Evolutionary conservation across 2,329 filamentous ascomycete genomes (phyloP), one percentile per base, ranked within the genome.

Genomic region (Coniochaeta ligniaria): DNA sequence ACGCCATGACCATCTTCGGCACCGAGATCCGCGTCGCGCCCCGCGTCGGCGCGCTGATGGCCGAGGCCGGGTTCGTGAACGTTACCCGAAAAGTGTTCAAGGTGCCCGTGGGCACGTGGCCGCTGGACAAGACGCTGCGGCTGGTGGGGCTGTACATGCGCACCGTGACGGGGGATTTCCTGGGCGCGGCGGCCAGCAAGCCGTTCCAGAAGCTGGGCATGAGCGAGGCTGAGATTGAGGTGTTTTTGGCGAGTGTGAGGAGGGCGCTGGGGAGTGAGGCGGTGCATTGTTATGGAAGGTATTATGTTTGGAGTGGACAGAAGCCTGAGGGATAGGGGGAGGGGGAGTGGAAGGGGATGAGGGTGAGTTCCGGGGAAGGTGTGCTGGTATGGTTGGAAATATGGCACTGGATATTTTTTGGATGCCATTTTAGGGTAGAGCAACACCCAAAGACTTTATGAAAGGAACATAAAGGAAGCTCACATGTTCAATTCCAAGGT

Each of bases 71-170:
- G n/a, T 80, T 80, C 64, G 65, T 64, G 14, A 70, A 74, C 60
- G 68, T 78, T 14, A 69, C 69, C 9, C 66, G 69, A 45, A 67
- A 72, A 52, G 67, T 69, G 17, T 70, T 72, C 57, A 77, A 76
- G 60, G 69, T 76, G 0, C 76, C 76, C n/a, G 71, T 77, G 33
- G 75, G 74, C 0, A 66, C 70, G 1, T 79, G 76, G 77, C 64
- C 75, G 9, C 67, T 66, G 26, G 74, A 77, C 57, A 66, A 54
- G n/a, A 71, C 61, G 66, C 64, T 75, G 14, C 70, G 73, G 35
- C 68, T 70, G 2, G 63, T 76, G 1, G 77, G 77, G 1, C 62
- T 72, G 14, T 70, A 76, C 59, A 73, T 73, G 68, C 70, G 71
- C 58, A 64, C 67, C 6, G 70, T 70, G 24, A 68, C 76, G 5